Evolutionary conservation across 495 filamentous ascomycete species (phyloP), one percentile per base, ranked within the genome.

Genomic region (Coniosporium apollinis): DNA sequence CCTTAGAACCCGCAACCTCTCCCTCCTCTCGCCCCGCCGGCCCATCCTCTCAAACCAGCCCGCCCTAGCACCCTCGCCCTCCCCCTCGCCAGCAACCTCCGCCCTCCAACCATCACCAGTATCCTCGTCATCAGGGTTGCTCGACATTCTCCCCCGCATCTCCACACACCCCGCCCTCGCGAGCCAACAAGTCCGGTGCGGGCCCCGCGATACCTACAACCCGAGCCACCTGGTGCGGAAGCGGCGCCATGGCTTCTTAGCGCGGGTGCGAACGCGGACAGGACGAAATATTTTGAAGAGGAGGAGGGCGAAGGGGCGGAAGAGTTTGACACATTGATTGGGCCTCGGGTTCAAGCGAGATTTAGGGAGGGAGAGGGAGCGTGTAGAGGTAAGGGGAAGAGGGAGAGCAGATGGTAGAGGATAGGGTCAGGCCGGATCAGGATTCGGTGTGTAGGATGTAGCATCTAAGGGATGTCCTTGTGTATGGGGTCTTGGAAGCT

Each of bases 141-240:
- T 15, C 8, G 50, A 57, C 8, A 54, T 76, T 17, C 63, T 60
- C 43, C 65, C 62, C 9, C 67, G 62, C 30, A 62, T 66, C 21
- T 66, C 63, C 8, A 35, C 57, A n/a, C 65, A 70, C 41, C 60
- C 70, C 20, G 57, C 55, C 2, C 34, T 72, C 30, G 46, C 42
- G 13, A 34, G 44, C 14, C 47, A 57, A 22, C 70, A 73, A 48
- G 52, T 72, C 7, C 61, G 67, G 15, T 59, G 59, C 42, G 71
- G 61, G 5, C 67, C 66, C 26, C 60, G 78, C 38, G 47, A 67
- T 38, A 82, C 78, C 3, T 82, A 65, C 46, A 65, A 68, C 31
- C 76, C 76, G 3, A 74, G 67, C 33, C 75, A 80, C 42, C 54
- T 67, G 33, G 76, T 83, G 28, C 65, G 79, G 51, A 83, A 82